Percentiles rank a stretch among this genome's conserved stretches.
Evolutionary conservation across 1,284 basidiomycete species (phyloP).

Genomic region (Marasmius sp.): DNA sequence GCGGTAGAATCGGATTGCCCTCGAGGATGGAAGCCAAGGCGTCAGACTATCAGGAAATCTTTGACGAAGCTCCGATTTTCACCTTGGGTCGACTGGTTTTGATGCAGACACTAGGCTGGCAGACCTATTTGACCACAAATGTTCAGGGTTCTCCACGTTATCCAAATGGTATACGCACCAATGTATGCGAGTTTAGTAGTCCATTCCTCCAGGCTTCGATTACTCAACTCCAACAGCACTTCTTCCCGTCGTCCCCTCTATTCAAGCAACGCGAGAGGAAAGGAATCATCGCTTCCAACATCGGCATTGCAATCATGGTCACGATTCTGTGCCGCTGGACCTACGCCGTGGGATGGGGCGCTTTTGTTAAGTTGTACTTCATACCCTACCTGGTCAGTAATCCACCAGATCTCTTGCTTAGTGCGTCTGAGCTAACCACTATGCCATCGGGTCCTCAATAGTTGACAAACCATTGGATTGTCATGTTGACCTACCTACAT

Average conservation of each 20-base stretch:
- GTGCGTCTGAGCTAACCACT: constrained; percentile 5
- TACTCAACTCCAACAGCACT: constrained; percentile 43
- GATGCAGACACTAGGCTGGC: constrained; percentile 72
- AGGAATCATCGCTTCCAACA: constrained; percentile 50
- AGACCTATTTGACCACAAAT: constrained; percentile 75
- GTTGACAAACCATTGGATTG: constrained; percentile 57
- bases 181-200: constrained; percentile 40
- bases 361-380: constrained; percentile 47
- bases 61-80: constrained; percentile 79
- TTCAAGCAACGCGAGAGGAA: constrained; percentile 70
- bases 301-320: constrained; percentile 45
- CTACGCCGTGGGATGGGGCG: constrained; percentile 37
- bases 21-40: too few species aligned
- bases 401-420: not conserved
- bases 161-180: constrained; percentile 67
- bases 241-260: constrained; percentile 68
- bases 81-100: constrained; percentile 64
- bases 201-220: not conserved
- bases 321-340: constrained; percentile 38
- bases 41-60: too few species aligned
- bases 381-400: constrained; percentile 51
- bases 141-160: constrained; percentile 71
- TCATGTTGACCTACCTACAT: constrained; percentile 72
- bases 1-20: too few species aligned
- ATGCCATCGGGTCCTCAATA: too few species aligned